A percentile compares a stretch with the other conserved stretches of the same genome.
These are phyloP conservation scores for Tolypocladium amazonense DNA, from an alignment of 2,329 filamentous ascomycete genomes.

Conservation along the genomic window DNA sequence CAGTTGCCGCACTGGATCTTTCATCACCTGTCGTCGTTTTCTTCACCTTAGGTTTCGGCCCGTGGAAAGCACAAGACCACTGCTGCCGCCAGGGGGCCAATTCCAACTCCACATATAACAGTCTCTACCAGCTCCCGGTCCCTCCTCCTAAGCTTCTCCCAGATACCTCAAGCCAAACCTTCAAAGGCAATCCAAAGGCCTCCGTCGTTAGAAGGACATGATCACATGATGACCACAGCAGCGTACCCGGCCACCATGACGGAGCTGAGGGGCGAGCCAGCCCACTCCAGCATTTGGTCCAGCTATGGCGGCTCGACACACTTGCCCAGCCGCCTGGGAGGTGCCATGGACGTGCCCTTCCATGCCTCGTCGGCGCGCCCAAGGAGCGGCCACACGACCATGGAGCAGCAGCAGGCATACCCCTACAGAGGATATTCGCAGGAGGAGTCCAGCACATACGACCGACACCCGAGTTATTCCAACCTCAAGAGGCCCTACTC, in stretches of 20 bases:
- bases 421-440: slow-evolving; percentile 43
- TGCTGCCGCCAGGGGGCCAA: background rate
- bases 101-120: background rate
- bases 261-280: slow-evolving; percentile 50
- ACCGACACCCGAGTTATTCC: slow-evolving; percentile 40
- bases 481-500: slow-evolving; percentile 48
- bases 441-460: slow-evolving; percentile 43
- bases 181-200: background rate
- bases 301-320: slow-evolving; percentile 46
- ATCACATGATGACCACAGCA: slow-evolving; percentile 50
- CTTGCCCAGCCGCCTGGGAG: slow-evolving; percentile 39
- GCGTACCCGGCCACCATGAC: slow-evolving; percentile 53
- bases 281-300: slow-evolving; percentile 47
- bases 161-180: background rate
- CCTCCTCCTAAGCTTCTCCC: background rate
- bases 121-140: background rate
- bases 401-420: slow-evolving; percentile 37
- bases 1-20: slow-evolving; percentile 2
- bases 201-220: slow-evolving; percentile 24
- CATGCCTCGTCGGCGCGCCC: slow-evolving; percentile 35
- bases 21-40: background rate
- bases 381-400: slow-evolving; percentile 35
- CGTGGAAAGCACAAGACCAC: slow-evolving; percentile 3
- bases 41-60: slow-evolving; percentile 1
- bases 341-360: slow-evolving; percentile 38